Conservation (phyloP, 2,329 filamentous ascomycete genomes). For the Sporothrix phasma region DNA sequence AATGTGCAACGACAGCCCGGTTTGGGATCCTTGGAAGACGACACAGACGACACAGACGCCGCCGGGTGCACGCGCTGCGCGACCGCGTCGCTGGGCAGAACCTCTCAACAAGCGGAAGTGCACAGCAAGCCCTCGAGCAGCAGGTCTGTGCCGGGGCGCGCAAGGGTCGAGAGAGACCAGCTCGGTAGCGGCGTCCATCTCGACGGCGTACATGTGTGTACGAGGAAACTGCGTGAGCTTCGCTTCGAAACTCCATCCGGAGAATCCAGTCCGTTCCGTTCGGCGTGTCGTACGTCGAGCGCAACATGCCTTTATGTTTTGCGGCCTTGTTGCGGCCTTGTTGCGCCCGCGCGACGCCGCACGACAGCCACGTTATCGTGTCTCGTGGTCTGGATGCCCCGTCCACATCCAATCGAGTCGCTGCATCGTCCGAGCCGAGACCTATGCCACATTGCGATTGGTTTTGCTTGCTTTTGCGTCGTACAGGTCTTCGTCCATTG, state of each 20-base stretch:
- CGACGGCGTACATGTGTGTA: too few relatives aligned
- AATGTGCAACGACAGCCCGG: too few relatives aligned
- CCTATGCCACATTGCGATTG: background rate
- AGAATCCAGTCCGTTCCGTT: background rate
- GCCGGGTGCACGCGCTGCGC: constrained; percentile 9
- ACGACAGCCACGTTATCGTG: background rate
- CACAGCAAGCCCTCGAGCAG: constrained; percentile 8
- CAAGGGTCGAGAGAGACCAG: background rate
- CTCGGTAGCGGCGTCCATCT: background rate
- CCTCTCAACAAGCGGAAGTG: constrained; percentile 10
- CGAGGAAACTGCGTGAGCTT: too few relatives aligned
- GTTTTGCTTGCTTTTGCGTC: background rate
- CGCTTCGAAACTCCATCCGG: too few relatives aligned
- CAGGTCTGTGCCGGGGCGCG: constrained; percentile 7
- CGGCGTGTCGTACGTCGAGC: too few relatives aligned
- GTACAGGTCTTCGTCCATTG: background rate
- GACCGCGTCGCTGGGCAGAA: constrained; percentile 13
- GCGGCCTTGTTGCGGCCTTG: too few relatives aligned
- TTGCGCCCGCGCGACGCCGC: too few relatives aligned
- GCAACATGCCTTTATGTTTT: background rate
- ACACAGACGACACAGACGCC: background rate
- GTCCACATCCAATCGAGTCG: too few relatives aligned
- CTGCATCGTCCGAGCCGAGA: background rate
- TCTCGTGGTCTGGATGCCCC: background rate
- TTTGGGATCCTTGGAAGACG: too few relatives aligned